Evolutionary conservation across 768 basidiomycete species (phyloP).

Genomic region (Macrolepiota fuliginosa): DNA sequence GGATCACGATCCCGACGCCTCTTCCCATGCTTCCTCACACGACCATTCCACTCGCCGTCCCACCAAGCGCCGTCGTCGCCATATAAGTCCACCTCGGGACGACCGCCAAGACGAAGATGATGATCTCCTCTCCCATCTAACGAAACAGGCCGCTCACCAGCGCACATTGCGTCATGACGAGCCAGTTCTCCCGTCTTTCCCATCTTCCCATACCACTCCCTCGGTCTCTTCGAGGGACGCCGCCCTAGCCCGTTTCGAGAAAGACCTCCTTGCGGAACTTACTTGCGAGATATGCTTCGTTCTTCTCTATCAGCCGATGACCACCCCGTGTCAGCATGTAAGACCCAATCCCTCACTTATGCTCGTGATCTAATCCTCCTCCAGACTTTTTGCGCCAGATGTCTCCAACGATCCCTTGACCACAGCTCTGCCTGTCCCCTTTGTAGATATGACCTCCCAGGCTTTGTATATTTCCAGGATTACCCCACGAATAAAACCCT

Average conservation of each 20-base stretch:
- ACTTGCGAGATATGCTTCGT: constrained; percentile 91
- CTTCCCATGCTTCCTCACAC: constrained; percentile 2
- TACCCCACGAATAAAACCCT: constrained; percentile 74
- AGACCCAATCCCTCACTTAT: constrained; percentile 26
- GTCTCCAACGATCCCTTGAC: constrained; percentile 88
- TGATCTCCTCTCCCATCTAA: constrained; percentile 39
- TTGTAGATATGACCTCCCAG: constrained; percentile 78
- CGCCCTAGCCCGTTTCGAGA: constrained; percentile 44
- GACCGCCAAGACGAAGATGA: constrained; percentile 18
- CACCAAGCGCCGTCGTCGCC: constrained; percentile 28
- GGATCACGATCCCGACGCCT: constrained; percentile 24
- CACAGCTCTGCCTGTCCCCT: constrained; percentile 81
- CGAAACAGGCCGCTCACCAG: constrained; percentile 26
- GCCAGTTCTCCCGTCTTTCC: constrained; percentile 25
- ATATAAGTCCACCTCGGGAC: constrained; percentile 15
- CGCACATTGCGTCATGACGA: constrained; percentile 28
- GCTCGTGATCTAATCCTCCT: constrained; percentile 15
- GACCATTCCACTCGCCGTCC: constrained; percentile 20
- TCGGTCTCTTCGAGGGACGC: constrained; percentile 22
- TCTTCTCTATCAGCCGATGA: constrained; percentile 82
- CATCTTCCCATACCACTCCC: constrained; percentile 3
- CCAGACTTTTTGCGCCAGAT: constrained; percentile 88
- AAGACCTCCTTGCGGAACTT: constrained; percentile 65
- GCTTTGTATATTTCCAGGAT: constrained; percentile 75
- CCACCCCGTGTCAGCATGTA: constrained; percentile 95